These are phyloP conservation scores for Mortierella sp. DNA, from an alignment of 371 early-diverging fungal species.

Conservation along the genomic window DNA sequence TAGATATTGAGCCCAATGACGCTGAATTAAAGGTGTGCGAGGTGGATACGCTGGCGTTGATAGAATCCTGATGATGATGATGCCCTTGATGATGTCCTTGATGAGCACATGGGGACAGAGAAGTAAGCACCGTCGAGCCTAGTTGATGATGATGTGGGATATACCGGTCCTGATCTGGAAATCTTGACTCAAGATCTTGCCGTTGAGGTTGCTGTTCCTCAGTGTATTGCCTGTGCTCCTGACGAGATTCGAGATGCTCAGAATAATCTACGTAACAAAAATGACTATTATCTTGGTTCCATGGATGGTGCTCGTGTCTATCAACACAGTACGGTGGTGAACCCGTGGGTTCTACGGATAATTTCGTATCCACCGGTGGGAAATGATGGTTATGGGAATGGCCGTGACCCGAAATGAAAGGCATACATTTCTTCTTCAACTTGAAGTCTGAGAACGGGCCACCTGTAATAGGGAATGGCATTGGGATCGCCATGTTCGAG, in stretches of 20 bases:
- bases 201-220: background rate
- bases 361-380: background rate
- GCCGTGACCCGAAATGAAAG: conserved; percentile 18
- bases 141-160: background rate
- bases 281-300: background rate
- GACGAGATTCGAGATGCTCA: background rate
- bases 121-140: background rate
- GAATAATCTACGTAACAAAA: conserved; percentile 7
- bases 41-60: no score
- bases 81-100: no score
- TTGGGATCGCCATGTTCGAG: conserved; percentile 36
- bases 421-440: conserved; percentile 25
- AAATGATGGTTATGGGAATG: background rate
- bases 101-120: no score
- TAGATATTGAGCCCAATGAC: no score
- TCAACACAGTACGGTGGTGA: conserved; percentile 21
- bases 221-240: background rate
- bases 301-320: conserved; percentile 19
- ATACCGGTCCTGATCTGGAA: background rate
- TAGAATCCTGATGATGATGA: no score
- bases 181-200: background rate
- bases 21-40: no score
- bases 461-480: conserved; percentile 39
- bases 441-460: conserved; percentile 34
- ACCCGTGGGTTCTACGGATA: background rate